A percentile compares a stretch with the other conserved stretches of the same genome.
Evolutionary conservation across 1,139 yeast species (phyloP).

Genomic region (Geotrichum siamense): DNA sequence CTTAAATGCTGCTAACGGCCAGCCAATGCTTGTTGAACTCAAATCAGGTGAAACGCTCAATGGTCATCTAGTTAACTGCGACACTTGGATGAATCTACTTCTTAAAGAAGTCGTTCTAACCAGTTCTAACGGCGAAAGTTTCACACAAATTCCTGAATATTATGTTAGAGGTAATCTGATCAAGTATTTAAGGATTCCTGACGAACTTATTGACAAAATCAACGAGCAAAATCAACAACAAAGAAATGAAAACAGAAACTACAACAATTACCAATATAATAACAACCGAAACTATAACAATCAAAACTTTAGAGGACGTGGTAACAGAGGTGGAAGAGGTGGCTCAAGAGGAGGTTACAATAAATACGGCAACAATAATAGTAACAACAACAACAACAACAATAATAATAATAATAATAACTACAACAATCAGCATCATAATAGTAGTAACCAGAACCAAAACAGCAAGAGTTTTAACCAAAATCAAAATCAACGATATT

Average conservation of each 20-base stretch:
- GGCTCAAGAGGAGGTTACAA: slow-evolving; percentile 20
- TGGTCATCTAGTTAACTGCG: slow-evolving; percentile 81
- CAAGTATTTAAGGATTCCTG: slow-evolving; percentile 60
- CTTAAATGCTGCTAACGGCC: slow-evolving; percentile 85
- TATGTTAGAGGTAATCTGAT: slow-evolving; percentile 82
- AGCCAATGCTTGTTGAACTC: slow-evolving; percentile 80
- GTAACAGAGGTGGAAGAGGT: slow-evolving; percentile 23
- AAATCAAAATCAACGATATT: slow-evolving; percentile 3
- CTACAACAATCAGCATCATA: slow-evolving; percentile 15
- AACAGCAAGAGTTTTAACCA: not conserved
- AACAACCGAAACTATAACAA: slow-evolving; percentile 23
- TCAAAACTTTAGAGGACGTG: slow-evolving; percentile 20
- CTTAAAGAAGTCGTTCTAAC: slow-evolving; percentile 71
- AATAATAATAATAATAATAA: slow-evolving; percentile 12
- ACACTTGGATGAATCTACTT: slow-evolving; percentile 93
- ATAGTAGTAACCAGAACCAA: slow-evolving; percentile 13
- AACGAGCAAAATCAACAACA: slow-evolving; percentile 67
- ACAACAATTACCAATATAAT: slow-evolving; percentile 10
- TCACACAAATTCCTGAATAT: slow-evolving; percentile 64
- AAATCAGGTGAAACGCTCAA: slow-evolving; percentile 87
- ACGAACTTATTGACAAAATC: slow-evolving; percentile 41
- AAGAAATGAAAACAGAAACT: slow-evolving; percentile 42
- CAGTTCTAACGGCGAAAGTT: slow-evolving; percentile 58
- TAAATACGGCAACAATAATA: slow-evolving; percentile 17
- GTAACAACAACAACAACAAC: slow-evolving; percentile 15